Base-by-base conservation (phyloP, 2,329 filamentous ascomycete genomes). In the Coniochaeta sp. region DNA sequence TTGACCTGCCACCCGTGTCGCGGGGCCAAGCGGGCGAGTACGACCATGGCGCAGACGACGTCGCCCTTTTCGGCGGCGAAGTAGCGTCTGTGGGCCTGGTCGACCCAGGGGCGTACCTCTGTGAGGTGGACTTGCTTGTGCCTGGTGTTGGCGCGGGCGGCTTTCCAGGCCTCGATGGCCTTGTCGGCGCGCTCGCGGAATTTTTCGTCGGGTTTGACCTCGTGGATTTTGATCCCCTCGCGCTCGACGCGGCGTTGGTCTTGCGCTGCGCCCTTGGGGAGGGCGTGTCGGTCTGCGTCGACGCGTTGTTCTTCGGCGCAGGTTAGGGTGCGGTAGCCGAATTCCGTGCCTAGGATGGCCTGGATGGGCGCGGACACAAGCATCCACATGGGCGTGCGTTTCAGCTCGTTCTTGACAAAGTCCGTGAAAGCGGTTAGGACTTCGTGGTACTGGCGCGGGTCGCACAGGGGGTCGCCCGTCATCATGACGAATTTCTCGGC, bases 1-100 rank as follows among this genome's bases (percentile, higher is more conserved):
- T 96, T 96, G 65, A 96, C 86, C 73, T 96, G 91, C 83, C 90
- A 95, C 51, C 91, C 91, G 65, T 95, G 82, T 31, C 81, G 76
- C 2, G 90, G 89, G 3, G 87, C 82, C 26, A 96, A 81, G 67
- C 90, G 87, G 50, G 88, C 87, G 61, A 96, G 75, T 8, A 92
- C 85, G n/a, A 92, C 86, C 53, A 96, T 79, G 30, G 87, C 86
- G 38, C 78, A 78, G 52, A 96, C 82, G 54, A 78, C 81, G 56
- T 87, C 87, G 14, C 88, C 79, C 62, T 81, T 87, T 57, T 85
- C 78, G 9, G 89, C 87, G 61, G 89, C 87, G 64, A 91, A 89
- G 73, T 95, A 96, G 57, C 89, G 86, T 14, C 91, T 83, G 65
- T 96, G 91, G 55, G 82, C 81, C 63, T 81, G 76, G 59, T 96